Percentiles rank a stretch among this genome's conserved stretches.
phyloP scores from a whole-genome alignment of 805 yeast genomes.

The Candida boleticola region DNA sequence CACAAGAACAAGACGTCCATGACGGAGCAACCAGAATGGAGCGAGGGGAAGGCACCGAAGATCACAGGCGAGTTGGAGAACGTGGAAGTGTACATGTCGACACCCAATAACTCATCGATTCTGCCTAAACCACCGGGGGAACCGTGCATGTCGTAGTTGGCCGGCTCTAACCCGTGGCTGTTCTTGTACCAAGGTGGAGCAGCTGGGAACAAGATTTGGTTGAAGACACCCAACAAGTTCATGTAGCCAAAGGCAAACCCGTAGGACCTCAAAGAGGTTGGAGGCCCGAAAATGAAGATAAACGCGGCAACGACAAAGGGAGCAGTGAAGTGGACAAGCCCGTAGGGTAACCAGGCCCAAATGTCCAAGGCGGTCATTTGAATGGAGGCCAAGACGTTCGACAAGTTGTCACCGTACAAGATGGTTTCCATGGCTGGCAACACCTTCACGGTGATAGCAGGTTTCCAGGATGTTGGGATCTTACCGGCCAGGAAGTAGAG shows the following conservation, averaged over 20 bases:
- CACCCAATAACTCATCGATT: conserved; percentile 74
- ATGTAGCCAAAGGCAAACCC: conserved; percentile 94
- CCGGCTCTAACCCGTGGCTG: conserved; percentile 81
- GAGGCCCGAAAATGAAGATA: conserved; percentile 87
- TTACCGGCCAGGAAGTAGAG: conserved; percentile 75
- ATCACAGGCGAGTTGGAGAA: conserved; percentile 87
- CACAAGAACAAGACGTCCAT: conserved; percentile 87
- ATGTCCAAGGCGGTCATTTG: conserved; percentile 67
- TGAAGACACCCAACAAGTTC: conserved; percentile 82
- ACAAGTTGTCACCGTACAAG: conserved; percentile 85
- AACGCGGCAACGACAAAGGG: conserved; percentile 84
- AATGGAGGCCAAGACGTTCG: conserved; percentile 75
- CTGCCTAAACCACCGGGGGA: conserved; percentile 94
- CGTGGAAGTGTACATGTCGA: conserved; percentile 78
- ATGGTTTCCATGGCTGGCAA: conserved; percentile 91
- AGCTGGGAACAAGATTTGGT: conserved; percentile 82
- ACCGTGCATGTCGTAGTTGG: conserved; percentile 87
- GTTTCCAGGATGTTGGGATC: conserved; percentile 72
- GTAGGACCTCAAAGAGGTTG: conserved; percentile 75
- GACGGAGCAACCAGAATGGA: conserved; percentile 92
- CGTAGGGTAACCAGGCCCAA: conserved; percentile 96
- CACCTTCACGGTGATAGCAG: conserved; percentile 84
- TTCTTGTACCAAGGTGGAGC: conserved; percentile 98
- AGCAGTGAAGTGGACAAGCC: conserved; percentile 82
- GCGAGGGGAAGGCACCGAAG: conserved; percentile 84